A percentile compares a stretch with the other conserved stretches of the same genome.
phyloP scores from a whole-genome alignment of 441 rosid species.

The Mallotus japonicus region DNA sequence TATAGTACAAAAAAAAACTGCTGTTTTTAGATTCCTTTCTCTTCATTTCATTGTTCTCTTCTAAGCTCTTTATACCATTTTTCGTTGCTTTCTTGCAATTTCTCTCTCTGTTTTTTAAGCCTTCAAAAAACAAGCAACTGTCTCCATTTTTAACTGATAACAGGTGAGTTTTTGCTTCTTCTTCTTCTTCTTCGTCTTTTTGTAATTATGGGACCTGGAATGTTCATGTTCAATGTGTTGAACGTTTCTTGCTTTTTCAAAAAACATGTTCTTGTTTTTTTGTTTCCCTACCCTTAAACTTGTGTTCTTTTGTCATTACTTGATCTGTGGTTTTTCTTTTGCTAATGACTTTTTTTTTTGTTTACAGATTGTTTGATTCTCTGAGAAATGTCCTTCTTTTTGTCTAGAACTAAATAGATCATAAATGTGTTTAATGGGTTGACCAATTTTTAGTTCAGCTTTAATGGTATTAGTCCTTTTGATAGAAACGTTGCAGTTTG shows the following conservation, averaged over 20 bases:
- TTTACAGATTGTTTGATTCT: conserved; percentile 21
- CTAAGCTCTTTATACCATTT: too few relatives aligned
- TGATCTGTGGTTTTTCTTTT: conserved; percentile 10
- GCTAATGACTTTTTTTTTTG: not conserved
- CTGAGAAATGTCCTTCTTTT: conserved; percentile 22
- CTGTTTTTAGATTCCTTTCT: not conserved
- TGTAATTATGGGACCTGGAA: not conserved
- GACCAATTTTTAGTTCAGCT: not conserved
- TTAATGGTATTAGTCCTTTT: not conserved
- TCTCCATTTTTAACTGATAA: not conserved
- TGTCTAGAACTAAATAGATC: conserved; percentile 20
- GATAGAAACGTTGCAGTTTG: not conserved
- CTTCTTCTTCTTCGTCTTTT: not conserved
- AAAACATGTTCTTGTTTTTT: not conserved
- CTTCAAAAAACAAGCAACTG: conserved; percentile 22
- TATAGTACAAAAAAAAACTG: not conserved
- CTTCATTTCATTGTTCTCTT: not conserved
- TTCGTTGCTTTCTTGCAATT: not conserved
- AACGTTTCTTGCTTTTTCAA: not conserved
- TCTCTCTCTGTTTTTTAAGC: not conserved
- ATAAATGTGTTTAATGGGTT: not conserved
- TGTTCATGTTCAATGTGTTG: conserved; percentile 14
- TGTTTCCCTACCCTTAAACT: not conserved
- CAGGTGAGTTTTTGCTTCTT: not conserved
- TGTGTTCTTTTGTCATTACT: not conserved